phyloP scores from a whole-genome alignment of 768 basidiomycete species.

The Russula compacta region DNA sequence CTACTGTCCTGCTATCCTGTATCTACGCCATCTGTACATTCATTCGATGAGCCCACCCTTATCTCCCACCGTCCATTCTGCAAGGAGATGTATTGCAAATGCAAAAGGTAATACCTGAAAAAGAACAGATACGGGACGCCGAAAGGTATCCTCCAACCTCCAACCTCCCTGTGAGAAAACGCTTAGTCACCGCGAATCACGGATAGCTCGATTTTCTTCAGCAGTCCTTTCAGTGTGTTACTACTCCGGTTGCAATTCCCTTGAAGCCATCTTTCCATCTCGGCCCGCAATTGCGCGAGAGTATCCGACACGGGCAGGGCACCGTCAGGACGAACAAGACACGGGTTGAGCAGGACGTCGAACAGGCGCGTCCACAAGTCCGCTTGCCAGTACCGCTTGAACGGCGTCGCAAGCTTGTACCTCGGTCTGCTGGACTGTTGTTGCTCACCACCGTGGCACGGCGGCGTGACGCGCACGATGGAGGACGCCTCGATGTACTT shows the following conservation, averaged over 20 bases:
- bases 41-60: conserved; percentile 1
- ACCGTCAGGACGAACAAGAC: conserved; percentile 43
- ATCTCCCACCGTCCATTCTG: neutral
- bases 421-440: conserved; percentile 12
- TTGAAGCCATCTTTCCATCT: conserved; percentile 86
- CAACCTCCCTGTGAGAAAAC: neutral
- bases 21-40: conserved; percentile 13
- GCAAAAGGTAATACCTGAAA: conserved; percentile 2
- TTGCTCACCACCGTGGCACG: conserved; percentile 3
- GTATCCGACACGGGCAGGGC: conserved; percentile 66
- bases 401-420: conserved; percentile 63
- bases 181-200: conserved; percentile 27
- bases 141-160: neutral
- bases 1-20: conserved; percentile 4
- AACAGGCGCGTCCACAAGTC: conserved; percentile 82
- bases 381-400: conserved; percentile 93
- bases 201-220: conserved; percentile 73
- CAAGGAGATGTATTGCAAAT: conserved; percentile 1
- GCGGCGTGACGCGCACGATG: conserved; percentile 31
- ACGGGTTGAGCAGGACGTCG: conserved; percentile 79
- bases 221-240: conserved; percentile 66
- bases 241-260: conserved; percentile 80
- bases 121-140: neutral
- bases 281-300: conserved; percentile 50
- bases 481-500: conserved; percentile 83